Conservation (phyloP, 768 basidiomycete species). For the Holtermanniella nyarrowii region DNA sequence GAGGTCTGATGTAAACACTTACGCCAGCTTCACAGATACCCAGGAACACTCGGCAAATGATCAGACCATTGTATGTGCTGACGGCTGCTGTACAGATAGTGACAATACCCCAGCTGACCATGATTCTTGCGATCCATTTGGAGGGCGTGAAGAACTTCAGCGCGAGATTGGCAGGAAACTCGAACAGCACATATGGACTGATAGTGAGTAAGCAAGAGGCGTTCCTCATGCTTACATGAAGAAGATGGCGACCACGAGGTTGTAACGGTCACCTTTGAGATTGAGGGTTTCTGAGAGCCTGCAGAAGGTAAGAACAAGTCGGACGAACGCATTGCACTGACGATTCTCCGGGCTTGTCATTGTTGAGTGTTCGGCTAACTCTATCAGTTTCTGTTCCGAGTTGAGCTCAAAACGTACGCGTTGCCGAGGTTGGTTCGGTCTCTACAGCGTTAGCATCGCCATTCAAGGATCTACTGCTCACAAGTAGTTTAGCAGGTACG, state of each 20-base stretch:
- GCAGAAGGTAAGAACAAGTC: too few species aligned
- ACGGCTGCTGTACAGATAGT: constrained; percentile 16
- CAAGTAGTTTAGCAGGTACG: constrained; percentile 14
- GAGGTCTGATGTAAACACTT: too few species aligned
- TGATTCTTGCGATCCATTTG: constrained; percentile 24
- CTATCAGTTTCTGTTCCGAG: too few species aligned
- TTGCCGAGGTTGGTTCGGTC: constrained; percentile 24
- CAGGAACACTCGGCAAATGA: constrained; percentile 6
- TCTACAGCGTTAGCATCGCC: background rate
- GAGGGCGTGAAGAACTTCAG: constrained; percentile 19
- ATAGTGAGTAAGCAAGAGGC: background rate
- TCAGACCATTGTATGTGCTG: constrained; percentile 6
- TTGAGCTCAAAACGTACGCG: constrained; percentile 7
- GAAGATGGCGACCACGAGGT: constrained; percentile 25
- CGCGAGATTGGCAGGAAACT: constrained; percentile 22
- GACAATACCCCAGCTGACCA: constrained; percentile 14
- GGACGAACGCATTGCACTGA: too few species aligned
- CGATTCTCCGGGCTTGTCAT: constrained; percentile 23
- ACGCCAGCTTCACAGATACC: constrained; percentile 9
- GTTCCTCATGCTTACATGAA: constrained; percentile 13
- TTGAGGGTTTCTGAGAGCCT: constrained; percentile 18
- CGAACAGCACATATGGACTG: constrained; percentile 26
- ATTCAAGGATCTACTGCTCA: background rate
- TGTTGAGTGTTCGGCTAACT: constrained; percentile 22
- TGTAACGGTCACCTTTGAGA: constrained; percentile 18